phyloP scores from a whole-genome alignment of 1,139 yeast species.

The Candida albicans region DNA sequence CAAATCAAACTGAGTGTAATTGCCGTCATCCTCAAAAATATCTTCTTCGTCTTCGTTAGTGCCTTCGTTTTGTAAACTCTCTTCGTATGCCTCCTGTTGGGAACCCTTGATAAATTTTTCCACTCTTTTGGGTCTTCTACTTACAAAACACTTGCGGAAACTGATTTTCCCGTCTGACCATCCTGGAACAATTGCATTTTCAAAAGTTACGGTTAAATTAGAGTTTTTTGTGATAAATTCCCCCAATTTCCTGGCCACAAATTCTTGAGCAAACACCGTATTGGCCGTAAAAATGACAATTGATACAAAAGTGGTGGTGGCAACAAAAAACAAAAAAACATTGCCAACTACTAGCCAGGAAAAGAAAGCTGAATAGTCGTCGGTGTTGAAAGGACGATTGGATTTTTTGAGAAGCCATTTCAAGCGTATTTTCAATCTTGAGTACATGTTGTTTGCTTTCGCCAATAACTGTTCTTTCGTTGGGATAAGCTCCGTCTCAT shows the following conservation, averaged over 20 bases:
- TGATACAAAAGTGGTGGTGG: conserved; percentile 88
- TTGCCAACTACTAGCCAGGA: conserved; percentile 92
- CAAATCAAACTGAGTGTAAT: conserved; percentile 91
- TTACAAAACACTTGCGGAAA: conserved; percentile 82
- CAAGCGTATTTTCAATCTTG: conserved; percentile 55
- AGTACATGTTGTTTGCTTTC: conserved; percentile 48
- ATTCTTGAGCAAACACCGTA: conserved; percentile 88
- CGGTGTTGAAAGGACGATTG: conserved; percentile 74
- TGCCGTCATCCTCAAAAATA: conserved; percentile 69
- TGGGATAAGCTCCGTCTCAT: not conserved
- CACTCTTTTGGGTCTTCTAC: conserved; percentile 68
- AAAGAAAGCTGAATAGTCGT: conserved; percentile 84
- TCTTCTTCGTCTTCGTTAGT: conserved; percentile 26
- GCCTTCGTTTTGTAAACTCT: conserved; percentile 25
- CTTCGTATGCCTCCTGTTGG: conserved; percentile 64
- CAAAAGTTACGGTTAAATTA: conserved; percentile 85
- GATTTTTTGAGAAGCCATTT: conserved; percentile 66
- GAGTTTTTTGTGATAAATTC: conserved; percentile 81
- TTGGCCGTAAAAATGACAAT: conserved; percentile 74
- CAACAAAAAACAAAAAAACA: conserved; percentile 70
- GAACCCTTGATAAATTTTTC: conserved; percentile 68
- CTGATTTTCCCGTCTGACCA: conserved; percentile 89
- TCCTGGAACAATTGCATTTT: conserved; percentile 91
- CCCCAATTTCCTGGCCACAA: conserved; percentile 79
- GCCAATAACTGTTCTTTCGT: conserved; percentile 56